Percentiles rank a stretch among this genome's conserved stretches.
phyloP scores from a whole-genome alignment of 2,329 filamentous ascomycete species.

The Annulohypoxylon truncatum region DNA sequence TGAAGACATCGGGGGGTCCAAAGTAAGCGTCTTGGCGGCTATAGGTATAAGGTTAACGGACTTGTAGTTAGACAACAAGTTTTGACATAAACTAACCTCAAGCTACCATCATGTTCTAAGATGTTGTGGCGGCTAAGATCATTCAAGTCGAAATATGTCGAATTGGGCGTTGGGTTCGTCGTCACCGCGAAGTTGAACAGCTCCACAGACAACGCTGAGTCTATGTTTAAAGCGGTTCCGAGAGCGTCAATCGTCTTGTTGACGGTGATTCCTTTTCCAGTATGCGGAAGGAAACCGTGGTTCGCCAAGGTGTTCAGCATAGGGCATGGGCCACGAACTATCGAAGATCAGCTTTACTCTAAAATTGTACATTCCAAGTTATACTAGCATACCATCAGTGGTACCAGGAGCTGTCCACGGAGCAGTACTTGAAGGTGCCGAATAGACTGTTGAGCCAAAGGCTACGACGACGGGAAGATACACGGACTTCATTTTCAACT shows the following conservation, averaged over 20 bases:
- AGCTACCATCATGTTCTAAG: slow-evolving; percentile 42
- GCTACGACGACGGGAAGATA: slow-evolving; percentile 18
- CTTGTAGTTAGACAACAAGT: no score
- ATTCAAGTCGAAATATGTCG: slow-evolving; percentile 34
- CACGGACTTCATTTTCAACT: slow-evolving; percentile 31
- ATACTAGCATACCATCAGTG: slow-evolving; percentile 27
- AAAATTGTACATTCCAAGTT: background rate
- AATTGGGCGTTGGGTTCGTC: slow-evolving; percentile 37
- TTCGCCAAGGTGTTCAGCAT: slow-evolving; percentile 43
- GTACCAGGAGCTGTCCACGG: slow-evolving; percentile 29
- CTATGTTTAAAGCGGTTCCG: slow-evolving; percentile 30
- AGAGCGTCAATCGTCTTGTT: slow-evolving; percentile 34
- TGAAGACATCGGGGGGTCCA: slow-evolving; percentile 32
- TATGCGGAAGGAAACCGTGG: slow-evolving; percentile 40
- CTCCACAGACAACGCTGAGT: background rate
- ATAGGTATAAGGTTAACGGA: background rate
- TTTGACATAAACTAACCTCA: slow-evolving; percentile 29
- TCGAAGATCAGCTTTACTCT: slow-evolving; percentile 10
- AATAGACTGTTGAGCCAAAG: slow-evolving; percentile 18
- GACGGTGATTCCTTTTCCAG: slow-evolving; percentile 34
- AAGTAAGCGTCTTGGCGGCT: slow-evolving; percentile 38
- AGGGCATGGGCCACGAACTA: slow-evolving; percentile 41
- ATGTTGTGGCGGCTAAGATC: slow-evolving; percentile 39
- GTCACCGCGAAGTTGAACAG: slow-evolving; percentile 28
- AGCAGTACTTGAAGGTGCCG: slow-evolving; percentile 8